phyloP scores from a whole-genome alignment of 768 basidiomycete genomes.

The Lactarius evosmus region DNA sequence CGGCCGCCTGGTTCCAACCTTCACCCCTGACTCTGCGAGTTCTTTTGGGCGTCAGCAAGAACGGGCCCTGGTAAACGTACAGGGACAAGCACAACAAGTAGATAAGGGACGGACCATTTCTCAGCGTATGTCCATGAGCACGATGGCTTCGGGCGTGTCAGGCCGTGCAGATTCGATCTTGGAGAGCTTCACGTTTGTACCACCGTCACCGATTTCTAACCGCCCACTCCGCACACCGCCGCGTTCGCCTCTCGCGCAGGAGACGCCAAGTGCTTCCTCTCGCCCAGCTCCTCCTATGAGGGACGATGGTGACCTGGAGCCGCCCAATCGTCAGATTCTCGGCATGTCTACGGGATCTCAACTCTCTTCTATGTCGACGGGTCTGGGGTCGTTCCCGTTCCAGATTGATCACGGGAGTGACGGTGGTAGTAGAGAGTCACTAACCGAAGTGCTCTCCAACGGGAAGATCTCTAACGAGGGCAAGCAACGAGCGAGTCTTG shows the following conservation, averaged over 20 bases:
- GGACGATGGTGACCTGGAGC: conserved; percentile 31
- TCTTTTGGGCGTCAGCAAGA: conserved; percentile 66
- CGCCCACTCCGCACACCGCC: conserved; percentile 72
- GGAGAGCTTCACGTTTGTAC: conserved; percentile 86
- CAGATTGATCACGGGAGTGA: conserved; percentile 65
- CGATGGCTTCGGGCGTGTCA: conserved; percentile 64
- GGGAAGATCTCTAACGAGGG: conserved; percentile 28
- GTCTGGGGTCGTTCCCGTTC: conserved; percentile 84
- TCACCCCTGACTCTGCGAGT: conserved; percentile 29
- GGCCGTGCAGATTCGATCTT: conserved; percentile 80
- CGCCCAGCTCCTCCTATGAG: conserved; percentile 6
- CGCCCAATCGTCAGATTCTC: conserved; percentile 58
- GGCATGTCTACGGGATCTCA: conserved; percentile 77
- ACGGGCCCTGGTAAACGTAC: conserved; percentile 56
- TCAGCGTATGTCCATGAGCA: conserved; percentile 28
- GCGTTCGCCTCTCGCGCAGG: conserved; percentile 66
- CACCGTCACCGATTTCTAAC: conserved; percentile 85
- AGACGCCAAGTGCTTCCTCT: conserved; percentile 31
- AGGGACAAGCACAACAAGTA: conserved; percentile 45
- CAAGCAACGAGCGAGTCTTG: conserved; percentile 75
- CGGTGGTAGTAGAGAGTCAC: conserved; percentile 25
- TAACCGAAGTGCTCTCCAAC: background rate
- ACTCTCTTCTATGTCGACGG: conserved; percentile 72
- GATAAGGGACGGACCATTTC: conserved; percentile 45
- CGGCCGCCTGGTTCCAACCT: conserved; percentile 55